A percentile compares a stretch with the other conserved stretches of the same genome.
These are phyloP conservation scores for Wickerhamomyces sp. DNA, from an alignment of 1,139 yeast species.

Conservation along the genomic window DNA sequence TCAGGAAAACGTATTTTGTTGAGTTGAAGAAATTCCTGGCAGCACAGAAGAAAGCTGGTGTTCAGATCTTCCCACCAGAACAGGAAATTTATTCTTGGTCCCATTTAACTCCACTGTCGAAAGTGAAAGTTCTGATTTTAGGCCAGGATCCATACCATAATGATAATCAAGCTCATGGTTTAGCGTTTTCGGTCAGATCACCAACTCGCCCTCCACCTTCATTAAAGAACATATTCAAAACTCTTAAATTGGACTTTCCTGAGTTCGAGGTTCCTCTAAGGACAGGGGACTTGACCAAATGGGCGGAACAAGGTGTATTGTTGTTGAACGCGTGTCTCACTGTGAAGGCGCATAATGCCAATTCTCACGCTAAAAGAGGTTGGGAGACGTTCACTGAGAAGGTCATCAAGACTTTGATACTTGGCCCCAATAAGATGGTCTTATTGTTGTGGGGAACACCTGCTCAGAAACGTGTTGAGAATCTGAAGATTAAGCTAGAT, in stretches of 20 bases:
- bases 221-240: slow-evolving; percentile 78
- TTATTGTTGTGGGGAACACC: slow-evolving; percentile 95
- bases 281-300: slow-evolving; percentile 54
- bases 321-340: slow-evolving; percentile 86
- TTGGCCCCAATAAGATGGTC: slow-evolving; percentile 50
- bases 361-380: slow-evolving; percentile 85
- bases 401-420: slow-evolving; percentile 33
- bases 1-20: slow-evolving; percentile 85
- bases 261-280: slow-evolving; percentile 58
- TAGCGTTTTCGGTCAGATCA: slow-evolving; percentile 85
- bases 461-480: slow-evolving; percentile 68
- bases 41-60: slow-evolving; percentile 29
- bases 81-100: slow-evolving; percentile 91
- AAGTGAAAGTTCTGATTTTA: slow-evolving; percentile 71
- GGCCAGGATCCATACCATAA: slow-evolving; percentile 99
- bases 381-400: slow-evolving; percentile 89
- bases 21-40: slow-evolving; percentile 57
- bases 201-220: slow-evolving; percentile 92
- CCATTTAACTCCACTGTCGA: slow-evolving; percentile 69
- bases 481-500: slow-evolving; percentile 23
- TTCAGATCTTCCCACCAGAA: slow-evolving; percentile 66
- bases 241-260: slow-evolving; percentile 67
- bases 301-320: slow-evolving; percentile 90
- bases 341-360: slow-evolving; percentile 90
- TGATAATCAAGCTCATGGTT: slow-evolving; percentile 89